These are phyloP conservation scores for Xenosphaeropsis pyriputrescens DNA, from an alignment of 2,329 filamentous ascomycete genomes.

Conservation along the genomic window DNA sequence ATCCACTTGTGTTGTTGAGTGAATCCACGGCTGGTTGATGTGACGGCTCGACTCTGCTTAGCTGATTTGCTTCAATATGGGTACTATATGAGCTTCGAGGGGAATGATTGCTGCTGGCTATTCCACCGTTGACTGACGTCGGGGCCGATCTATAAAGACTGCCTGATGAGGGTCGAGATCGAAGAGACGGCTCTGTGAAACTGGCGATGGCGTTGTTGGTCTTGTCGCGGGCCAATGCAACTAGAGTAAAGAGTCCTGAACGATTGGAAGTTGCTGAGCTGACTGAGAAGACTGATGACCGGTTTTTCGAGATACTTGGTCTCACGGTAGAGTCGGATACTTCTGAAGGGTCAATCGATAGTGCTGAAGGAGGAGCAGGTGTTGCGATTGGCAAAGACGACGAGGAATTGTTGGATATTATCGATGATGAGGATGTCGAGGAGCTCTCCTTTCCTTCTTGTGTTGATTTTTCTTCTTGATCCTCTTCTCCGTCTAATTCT, in stretches of 20 bases:
- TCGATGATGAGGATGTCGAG: no score
- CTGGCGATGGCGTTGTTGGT: slow-evolving; percentile 16
- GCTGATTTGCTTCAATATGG: background rate
- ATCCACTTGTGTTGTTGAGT: background rate
- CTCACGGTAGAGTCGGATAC: slow-evolving; percentile 2
- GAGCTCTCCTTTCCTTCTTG: no score
- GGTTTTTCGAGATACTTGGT: slow-evolving; percentile 7
- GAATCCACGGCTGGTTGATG: background rate
- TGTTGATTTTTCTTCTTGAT: no score
- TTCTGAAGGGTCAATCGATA: background rate
- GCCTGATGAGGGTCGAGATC: slow-evolving; percentile 8
- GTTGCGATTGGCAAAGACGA: background rate
- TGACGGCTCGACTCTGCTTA: background rate
- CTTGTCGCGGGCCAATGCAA: slow-evolving; percentile 17
- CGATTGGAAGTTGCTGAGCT: slow-evolving; percentile 11
- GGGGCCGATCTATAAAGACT: slow-evolving; percentile 10
- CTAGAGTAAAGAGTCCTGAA: slow-evolving; percentile 12
- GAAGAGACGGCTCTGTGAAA: slow-evolving; percentile 12
- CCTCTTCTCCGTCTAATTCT: no score
- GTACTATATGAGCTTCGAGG: background rate
- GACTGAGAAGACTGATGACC: slow-evolving; percentile 11
- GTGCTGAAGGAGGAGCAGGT: background rate
- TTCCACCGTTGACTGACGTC: background rate
- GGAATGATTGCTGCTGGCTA: background rate
- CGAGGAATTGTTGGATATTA: background rate